Evolutionary conservation across 495 filamentous ascomycete genomes (phyloP).

Genomic region (Annulohypoxylon maeteangense): DNA sequence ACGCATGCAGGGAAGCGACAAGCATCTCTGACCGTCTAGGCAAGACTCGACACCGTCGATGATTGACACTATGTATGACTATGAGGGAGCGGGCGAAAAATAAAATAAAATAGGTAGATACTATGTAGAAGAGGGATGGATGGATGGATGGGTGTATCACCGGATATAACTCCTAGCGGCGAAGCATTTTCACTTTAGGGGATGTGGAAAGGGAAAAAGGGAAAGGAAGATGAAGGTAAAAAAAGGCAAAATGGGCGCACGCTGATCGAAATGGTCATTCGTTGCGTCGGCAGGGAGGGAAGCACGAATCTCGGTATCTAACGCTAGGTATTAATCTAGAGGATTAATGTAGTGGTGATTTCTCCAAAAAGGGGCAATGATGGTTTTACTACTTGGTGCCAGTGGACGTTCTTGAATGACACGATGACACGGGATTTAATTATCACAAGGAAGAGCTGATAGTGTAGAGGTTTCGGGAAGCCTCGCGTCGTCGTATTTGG

Average conservation of each 20-base stretch:
- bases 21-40: constrained; percentile 29
- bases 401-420: background rate
- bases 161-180: constrained; percentile 29
- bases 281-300: constrained; percentile 9
- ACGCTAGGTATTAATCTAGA: constrained; percentile 18
- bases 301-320: constrained; percentile 29
- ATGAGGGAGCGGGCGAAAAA: constrained; percentile 5
- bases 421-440: constrained; percentile 28
- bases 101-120: background rate
- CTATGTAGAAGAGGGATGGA: constrained; percentile 16
- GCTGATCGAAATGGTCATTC: constrained; percentile 21
- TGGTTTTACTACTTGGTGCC: constrained; percentile 23
- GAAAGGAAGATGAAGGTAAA: no score
- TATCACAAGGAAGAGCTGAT: constrained; percentile 24
- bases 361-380: constrained; percentile 21
- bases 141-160: constrained; percentile 19
- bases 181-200: constrained; percentile 18
- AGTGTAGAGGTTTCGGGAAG: constrained; percentile 23
- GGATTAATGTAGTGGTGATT: constrained; percentile 6
- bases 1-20: constrained; percentile 35
- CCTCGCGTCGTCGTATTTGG: constrained; percentile 36
- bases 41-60: constrained; percentile 13
- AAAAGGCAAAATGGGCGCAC: constrained; percentile 11
- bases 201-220: constrained; percentile 1
- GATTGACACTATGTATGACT: constrained; percentile 27